Evolutionary conservation across 1,284 basidiomycete species (phyloP).

Genomic region (Trametes versicolor): DNA sequence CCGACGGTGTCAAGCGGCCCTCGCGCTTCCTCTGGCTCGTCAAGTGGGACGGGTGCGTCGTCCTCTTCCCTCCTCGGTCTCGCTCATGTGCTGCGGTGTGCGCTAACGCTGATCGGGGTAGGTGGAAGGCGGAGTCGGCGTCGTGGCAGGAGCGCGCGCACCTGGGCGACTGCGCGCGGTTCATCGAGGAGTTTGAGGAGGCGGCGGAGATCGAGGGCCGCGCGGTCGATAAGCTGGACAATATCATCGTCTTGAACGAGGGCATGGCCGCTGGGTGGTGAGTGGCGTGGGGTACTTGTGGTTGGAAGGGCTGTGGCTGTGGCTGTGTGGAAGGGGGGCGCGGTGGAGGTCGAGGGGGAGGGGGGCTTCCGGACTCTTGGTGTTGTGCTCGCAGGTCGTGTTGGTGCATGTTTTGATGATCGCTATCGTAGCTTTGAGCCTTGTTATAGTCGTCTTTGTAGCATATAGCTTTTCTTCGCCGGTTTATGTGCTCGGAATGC

Average conservation of each 20-base stretch:
- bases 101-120: not conserved
- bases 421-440: constrained; percentile 7
- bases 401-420: not conserved
- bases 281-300: not conserved
- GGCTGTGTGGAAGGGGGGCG: not conserved
- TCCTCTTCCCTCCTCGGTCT: not conserved
- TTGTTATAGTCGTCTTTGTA: constrained; percentile 5
- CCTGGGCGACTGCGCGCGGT: constrained; percentile 29
- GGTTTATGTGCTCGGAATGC: too few relatives aligned
- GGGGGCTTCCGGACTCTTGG: too few relatives aligned
- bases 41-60: constrained; percentile 35
- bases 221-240: constrained; percentile 13
- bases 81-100: not conserved
- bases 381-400: not conserved
- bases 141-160: constrained; percentile 30
- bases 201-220: constrained; percentile 33
- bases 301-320: too few relatives aligned
- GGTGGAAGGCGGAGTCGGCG: constrained; percentile 29
- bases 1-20: constrained; percentile 12
- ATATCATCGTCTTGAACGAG: constrained; percentile 28
- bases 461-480: not conserved
- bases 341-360: not conserved
- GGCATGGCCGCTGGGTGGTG: constrained; percentile 29
- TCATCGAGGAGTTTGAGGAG: constrained; percentile 33
- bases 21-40: constrained; percentile 31